These are phyloP conservation scores for Colletotrichum sp. DNA, from an alignment of 2,329 filamentous ascomycete genomes.

Conservation along the genomic window DNA sequence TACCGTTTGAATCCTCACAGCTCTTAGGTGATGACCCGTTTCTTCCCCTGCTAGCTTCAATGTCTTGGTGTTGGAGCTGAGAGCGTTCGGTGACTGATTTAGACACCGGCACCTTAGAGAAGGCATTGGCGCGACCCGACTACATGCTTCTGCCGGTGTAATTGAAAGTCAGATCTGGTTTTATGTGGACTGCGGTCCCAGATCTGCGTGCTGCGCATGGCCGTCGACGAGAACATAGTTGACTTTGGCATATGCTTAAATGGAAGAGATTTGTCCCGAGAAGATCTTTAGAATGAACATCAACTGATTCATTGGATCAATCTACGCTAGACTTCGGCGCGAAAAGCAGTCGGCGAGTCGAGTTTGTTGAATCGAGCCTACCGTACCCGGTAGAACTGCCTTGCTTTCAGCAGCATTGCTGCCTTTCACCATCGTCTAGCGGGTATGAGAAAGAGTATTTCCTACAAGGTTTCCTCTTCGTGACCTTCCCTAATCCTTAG, in stretches of 20 bases:
- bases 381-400: rapidly evolving
- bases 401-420: not conserved
- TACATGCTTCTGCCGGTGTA: not conserved
- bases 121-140: not conserved
- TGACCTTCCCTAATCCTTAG: not conserved
- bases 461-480: not conserved
- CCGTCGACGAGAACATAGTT: not conserved
- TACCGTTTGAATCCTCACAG: not conserved
- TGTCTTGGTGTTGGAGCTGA: not conserved
- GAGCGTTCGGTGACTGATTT: not conserved
- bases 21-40: not conserved
- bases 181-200: not conserved
- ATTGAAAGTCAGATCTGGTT: not conserved
- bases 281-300: not conserved
- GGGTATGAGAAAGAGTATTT: not conserved
- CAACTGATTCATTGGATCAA: rapidly evolving
- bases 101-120: not conserved
- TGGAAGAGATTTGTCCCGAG: not conserved
- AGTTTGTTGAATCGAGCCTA: not conserved
- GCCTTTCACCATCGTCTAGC: not conserved
- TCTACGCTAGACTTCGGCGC: not conserved
- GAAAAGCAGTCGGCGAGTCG: not conserved
- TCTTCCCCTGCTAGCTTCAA: not conserved
- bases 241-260: not conserved
- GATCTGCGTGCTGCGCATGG: not conserved